Conservation (phyloP, 768 basidiomycete species). For the Rhodotorula diobovata region DNA sequence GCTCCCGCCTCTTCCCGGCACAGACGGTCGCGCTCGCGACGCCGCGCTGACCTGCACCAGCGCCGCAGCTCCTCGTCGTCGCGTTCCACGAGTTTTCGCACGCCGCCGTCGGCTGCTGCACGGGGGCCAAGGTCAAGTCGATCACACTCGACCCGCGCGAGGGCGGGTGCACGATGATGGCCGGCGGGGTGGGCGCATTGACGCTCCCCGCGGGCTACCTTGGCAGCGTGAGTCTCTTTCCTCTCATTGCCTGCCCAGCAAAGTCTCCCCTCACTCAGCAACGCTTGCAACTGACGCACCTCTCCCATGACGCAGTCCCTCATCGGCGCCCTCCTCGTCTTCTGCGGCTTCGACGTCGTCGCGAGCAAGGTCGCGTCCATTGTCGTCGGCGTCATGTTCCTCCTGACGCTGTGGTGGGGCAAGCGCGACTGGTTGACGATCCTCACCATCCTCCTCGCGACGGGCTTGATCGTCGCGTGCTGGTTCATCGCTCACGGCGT, state of each 20-base stretch:
- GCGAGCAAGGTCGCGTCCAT: constrained; percentile 80
- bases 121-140: constrained; percentile 36
- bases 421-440: constrained; percentile 58
- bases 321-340: constrained; percentile 79
- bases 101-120: constrained; percentile 27
- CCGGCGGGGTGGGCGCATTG: constrained; percentile 60
- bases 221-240: constrained; percentile 48
- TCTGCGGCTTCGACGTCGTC: constrained; percentile 67
- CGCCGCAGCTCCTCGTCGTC: constrained; percentile 10
- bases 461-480: constrained; percentile 70
- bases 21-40: not conserved
- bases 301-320: constrained; percentile 45
- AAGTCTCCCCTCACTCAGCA: no score
- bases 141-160: constrained; percentile 58
- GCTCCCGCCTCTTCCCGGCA: not conserved
- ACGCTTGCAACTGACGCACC: not conserved
- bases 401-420: constrained; percentile 59
- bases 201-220: constrained; percentile 39
- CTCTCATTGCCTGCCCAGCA: not conserved
- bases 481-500: constrained; percentile 68
- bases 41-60: not conserved
- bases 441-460: constrained; percentile 71
- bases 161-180: constrained; percentile 65
- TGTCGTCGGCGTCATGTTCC: constrained; percentile 74
- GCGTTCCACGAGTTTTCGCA: constrained; percentile 35